Base-by-base conservation (phyloP, 805 yeast genomes). In the Teunomyces stri region DNA sequence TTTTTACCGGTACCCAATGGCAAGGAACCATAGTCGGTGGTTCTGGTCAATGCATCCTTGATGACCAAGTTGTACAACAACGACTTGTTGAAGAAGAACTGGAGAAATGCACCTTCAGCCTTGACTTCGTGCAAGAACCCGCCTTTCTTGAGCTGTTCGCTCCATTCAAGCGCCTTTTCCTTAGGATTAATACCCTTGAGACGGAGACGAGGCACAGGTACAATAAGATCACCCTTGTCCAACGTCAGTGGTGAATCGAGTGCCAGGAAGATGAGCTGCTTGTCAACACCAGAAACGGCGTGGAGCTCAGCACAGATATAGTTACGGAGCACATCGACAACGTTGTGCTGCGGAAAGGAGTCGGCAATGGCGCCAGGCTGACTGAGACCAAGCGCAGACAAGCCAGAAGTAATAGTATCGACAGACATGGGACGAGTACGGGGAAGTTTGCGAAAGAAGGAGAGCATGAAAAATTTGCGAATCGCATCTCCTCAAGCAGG, bases 211-310 rank as follows among this genome's bases (percentile, higher is more conserved):
- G 98, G 99, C 37, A 94, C 77, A 37, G 99, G 97, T 46, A 92
- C 81, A 51, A 92, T 78, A 59, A 94, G 77, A 67, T 94, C 99
- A 62, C 98, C 99, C 61, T 92, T 85, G 50, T 90, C 97, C 56
- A 87, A 70, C 35, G 90, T 84, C 54, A 79, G 76, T 18, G 97
- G 89, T 76, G 92, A 81, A 69, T 94, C 98, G 60, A 94, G 76
- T 31, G 96, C 89, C 48, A 89, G 87, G 67, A 77, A 88, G 52
- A 91, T 88, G 43, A 89, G 64, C 3, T 72, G 69, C 47, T 78
- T 70, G 49, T 85, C 86, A 35, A 90, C 95, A 31, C 84, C 85
- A 15, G 95, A 78, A 56, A 94, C 70, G 54, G 77, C 74, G 50
- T 86, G 76, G 50, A 94, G 77, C 64, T 91, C 92, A 53, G 80